Evolutionary conservation across 139 green algal genomes (phyloP).

Genomic region (Raphidocelis subcapitata): DNA sequence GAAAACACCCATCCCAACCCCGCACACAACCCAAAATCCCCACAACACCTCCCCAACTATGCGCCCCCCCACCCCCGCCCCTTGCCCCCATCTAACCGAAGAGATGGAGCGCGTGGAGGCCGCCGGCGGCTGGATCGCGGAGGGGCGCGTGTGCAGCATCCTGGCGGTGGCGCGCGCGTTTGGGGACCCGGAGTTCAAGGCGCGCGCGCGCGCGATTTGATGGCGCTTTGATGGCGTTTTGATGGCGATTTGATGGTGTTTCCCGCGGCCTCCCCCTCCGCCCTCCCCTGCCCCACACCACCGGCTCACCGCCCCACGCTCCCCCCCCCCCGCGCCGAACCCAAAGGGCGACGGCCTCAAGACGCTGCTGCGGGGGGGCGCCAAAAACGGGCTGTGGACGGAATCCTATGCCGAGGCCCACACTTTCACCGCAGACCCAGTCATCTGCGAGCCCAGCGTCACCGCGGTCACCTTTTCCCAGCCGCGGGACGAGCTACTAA

Average conservation of each 20-base stretch:
- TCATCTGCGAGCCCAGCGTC: conserved; percentile 54
- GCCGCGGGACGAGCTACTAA: conserved; percentile 56
- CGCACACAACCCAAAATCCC: background rate
- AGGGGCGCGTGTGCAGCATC: conserved; percentile 63
- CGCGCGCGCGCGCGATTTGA: background rate
- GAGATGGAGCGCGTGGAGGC: conserved; percentile 55
- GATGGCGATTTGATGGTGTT: background rate
- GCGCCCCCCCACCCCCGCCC: background rate
- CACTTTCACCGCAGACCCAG: conserved; percentile 51
- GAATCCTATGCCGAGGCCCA: conserved; percentile 26
- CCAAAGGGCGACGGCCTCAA: conserved; percentile 36
- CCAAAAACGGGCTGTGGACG: conserved; percentile 45
- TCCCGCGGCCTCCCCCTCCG: background rate
- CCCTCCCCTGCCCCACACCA: background rate
- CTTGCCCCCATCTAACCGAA: no score
- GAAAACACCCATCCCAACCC: background rate
- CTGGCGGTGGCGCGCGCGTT: conserved; percentile 65
- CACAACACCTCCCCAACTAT: background rate
- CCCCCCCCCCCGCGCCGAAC: background rate
- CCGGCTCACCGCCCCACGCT: background rate
- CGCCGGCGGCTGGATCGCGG: conserved; percentile 57
- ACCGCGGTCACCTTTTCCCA: conserved; percentile 20
- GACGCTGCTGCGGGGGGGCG: conserved; percentile 40
- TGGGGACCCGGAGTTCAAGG: conserved; percentile 71
- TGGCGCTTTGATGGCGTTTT: background rate